Percentiles rank a stretch among this genome's conserved stretches.
Conservation (phyloP, 2,329 filamentous ascomycete species). For the Verticillium nubilum region DNA sequence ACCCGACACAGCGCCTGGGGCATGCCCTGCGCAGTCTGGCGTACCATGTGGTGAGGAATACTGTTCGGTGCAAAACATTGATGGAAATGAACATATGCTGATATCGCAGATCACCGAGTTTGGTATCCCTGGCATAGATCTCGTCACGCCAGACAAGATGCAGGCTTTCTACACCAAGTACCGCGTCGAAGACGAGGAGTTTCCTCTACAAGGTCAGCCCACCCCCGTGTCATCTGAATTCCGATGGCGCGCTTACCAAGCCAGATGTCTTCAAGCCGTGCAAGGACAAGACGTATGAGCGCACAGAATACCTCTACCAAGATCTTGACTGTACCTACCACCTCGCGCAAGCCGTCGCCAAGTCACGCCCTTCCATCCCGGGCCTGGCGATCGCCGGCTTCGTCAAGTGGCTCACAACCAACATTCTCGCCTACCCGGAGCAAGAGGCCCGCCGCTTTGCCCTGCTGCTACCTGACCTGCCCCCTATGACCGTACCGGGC, state of each 20-base stretch:
- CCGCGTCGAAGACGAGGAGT: constrained; percentile 53
- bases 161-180: constrained; percentile 66
- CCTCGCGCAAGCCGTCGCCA: constrained; percentile 50
- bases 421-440: constrained; percentile 72
- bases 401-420: constrained; percentile 63
- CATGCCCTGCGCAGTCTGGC: constrained; percentile 71
- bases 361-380: constrained; percentile 53
- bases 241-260: constrained; percentile 1
- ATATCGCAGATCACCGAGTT: constrained; percentile 22
- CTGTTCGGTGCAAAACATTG: background rate
- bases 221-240: too few species aligned
- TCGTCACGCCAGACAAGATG: constrained; percentile 73
- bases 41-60: constrained; percentile 51
- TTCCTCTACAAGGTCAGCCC: constrained; percentile 29
- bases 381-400: constrained; percentile 65
- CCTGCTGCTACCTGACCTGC: constrained; percentile 63
- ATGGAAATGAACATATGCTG: background rate
- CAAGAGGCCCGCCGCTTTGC: constrained; percentile 66
- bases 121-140: constrained; percentile 34
- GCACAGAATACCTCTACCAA: constrained; percentile 53
- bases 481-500: constrained; percentile 38
- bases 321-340: constrained; percentile 56
- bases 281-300: constrained; percentile 34
- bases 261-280: constrained; percentile 48
- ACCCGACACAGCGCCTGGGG: constrained; percentile 61